Evolutionary conservation across 1,284 basidiomycete genomes (phyloP), one percentile per base, ranked within the genome.

Genomic region (Ustilago crameri): DNA sequence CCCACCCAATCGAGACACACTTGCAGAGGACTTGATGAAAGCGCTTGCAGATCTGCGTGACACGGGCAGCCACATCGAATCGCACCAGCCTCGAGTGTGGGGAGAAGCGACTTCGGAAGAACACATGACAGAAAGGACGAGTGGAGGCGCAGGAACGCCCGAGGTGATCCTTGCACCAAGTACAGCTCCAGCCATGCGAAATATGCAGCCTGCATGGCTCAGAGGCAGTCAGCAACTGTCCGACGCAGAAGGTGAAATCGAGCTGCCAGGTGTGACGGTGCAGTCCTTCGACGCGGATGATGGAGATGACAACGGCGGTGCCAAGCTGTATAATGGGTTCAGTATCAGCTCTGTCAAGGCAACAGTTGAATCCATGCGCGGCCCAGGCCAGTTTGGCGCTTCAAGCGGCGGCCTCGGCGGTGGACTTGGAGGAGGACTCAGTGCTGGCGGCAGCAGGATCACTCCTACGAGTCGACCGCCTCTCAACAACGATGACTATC

Each of bases 21-120:
- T 98, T 32, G 95, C 95, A 0, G 90, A 92, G 23, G 95, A 98
- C 82, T 88, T 98, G 72, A 91, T 93, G 43, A 62, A 68, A 24
- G 82, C 81, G 10, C 72, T 83, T 9, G 73, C 75, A 3, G 69
- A 74, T 47, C 54, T 82, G 44, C 64, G 77, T 10, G 77, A 76
- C 40, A 64, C 66, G 9, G 69, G 73, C 20, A 64, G 66, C n/a
- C 62, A 69, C 35, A 71, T 78, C 27, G 65, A 67, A 22, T 62
- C 59, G 27, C 72, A 75, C 46, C 56, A 67, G 40, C 75, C 72
- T 0, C 41, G 50, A 20, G 55, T 51, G 0, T 67, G 66, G 56
- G 56, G 57, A 23, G 58, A 50, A 35, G n/a, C 34, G 2, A 46
- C 30, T 0, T 12, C 32, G 10, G 50, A 57, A n/a, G 57, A 48